A percentile compares a stretch with the other conserved stretches of the same genome.
phyloP scores from a whole-genome alignment of 139 green algal genomes.

The Volvox reticuliferus region DNA sequence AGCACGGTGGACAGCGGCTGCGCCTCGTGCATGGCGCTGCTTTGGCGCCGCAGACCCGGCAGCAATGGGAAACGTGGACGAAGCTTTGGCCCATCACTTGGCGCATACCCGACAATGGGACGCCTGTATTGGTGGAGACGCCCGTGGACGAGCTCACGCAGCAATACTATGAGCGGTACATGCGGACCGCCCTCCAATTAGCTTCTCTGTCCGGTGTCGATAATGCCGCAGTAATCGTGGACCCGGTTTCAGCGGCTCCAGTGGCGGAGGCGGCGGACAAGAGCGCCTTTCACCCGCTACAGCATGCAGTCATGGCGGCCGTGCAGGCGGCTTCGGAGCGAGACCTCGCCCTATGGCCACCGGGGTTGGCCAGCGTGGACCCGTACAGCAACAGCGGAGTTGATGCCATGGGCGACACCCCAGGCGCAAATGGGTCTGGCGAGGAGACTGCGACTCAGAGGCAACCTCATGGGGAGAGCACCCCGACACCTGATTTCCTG shows the following conservation, averaged over 20 bases:
- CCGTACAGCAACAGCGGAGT: neutral
- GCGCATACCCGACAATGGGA: constrained; percentile 63
- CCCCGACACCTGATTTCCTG: too few species aligned
- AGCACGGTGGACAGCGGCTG: constrained; percentile 31
- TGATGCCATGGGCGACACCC: neutral
- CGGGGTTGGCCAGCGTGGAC: neutral
- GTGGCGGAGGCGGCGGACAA: constrained; percentile 60
- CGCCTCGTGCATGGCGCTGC: constrained; percentile 57
- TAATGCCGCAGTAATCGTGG: constrained; percentile 81
- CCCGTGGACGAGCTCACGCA: constrained; percentile 32
- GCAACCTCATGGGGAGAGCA: neutral
- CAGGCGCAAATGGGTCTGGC: neutral
- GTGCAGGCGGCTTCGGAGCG: constrained; percentile 73
- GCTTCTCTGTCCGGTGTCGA: constrained; percentile 13
- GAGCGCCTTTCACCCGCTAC: constrained; percentile 71
- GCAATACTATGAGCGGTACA: constrained; percentile 62
- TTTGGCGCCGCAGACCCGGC: constrained; percentile 61
- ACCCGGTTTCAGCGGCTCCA: constrained; percentile 56
- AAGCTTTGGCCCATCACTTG: constrained; percentile 83
- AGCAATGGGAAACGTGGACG: constrained; percentile 75
- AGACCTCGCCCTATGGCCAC: constrained; percentile 72
- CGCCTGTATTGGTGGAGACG: constrained; percentile 25
- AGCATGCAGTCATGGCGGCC: constrained; percentile 86
- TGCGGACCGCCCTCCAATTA: constrained; percentile 59
- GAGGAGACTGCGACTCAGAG: neutral